Conservation (phyloP, 116 monocot species). For the Iris pallida region DNA sequence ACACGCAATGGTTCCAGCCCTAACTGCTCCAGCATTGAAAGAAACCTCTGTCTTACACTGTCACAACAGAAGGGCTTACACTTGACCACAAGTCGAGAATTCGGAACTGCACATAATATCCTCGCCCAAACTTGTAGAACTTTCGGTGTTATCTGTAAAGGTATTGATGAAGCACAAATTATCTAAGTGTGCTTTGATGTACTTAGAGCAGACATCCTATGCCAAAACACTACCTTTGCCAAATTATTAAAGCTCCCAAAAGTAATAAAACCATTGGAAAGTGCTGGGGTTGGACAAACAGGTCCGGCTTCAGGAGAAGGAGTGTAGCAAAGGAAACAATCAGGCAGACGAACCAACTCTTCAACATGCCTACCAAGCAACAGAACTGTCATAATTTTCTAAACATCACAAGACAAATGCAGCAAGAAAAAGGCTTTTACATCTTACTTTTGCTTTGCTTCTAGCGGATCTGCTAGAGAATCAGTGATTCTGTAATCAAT, state of each 20-base stretch:
- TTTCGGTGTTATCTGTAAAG: slow-evolving; percentile 87
- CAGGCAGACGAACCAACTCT: slow-evolving; percentile 82
- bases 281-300: slow-evolving; percentile 67
- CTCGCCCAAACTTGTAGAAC: slow-evolving; percentile 92
- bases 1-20: slow-evolving; percentile 87
- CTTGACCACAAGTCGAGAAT: slow-evolving; percentile 90
- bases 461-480: slow-evolving; percentile 68
- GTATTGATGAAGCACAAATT: not conserved
- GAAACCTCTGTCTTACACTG: slow-evolving; percentile 91
- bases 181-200: not conserved
- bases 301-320: slow-evolving; percentile 97
- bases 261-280: slow-evolving; percentile 88
- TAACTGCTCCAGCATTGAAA: slow-evolving; percentile 70
- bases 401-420: slow-evolving; percentile 1
- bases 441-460: slow-evolving; percentile 72
- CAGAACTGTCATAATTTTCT: slow-evolving; percentile 3
- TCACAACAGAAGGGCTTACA: slow-evolving; percentile 97
- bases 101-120: slow-evolving; percentile 93
- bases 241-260: slow-evolving; percentile 99
- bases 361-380: slow-evolving; percentile 76
- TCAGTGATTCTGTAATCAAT: slow-evolving; percentile 96
- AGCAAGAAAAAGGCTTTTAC: not conserved
- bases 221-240: slow-evolving; percentile 65
- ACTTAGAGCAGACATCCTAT: not conserved
- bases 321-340: slow-evolving; percentile 90